Evolutionary conservation across 257 asterid genomes (phyloP), one percentile per base, ranked within the genome.

Genomic region (Solanum paucissectum): DNA sequence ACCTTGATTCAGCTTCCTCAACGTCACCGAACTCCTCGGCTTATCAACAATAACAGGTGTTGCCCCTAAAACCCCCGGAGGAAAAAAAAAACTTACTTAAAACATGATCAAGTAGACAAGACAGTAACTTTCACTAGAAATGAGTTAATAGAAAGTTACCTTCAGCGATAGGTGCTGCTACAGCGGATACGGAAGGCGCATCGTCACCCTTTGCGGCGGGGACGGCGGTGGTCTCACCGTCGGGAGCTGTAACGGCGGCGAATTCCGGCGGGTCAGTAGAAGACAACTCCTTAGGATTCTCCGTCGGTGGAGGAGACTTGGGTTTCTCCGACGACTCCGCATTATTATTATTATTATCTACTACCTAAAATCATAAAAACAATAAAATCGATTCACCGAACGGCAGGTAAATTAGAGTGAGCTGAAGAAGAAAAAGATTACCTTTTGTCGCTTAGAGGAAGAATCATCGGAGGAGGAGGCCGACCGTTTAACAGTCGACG

Each of bases 401-500:
- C 87, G 76, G 87, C 36, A 27, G 75, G 4, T 27, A 42, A 72
- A 33, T 29, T 32, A 37, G 77, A 40, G 69, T 86, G 55, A 75
- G 36, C 18, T 86, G 6, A 49, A 69, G 20, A 62, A 34, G 27
- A 5, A 27, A 32, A 25, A 10, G 82, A 72, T 91, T 91, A 92
- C 96, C 96, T 94, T 95, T 55, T 88, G 95, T 75, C 98, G 98
- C 92, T 95, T 95, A 32, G 98, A 94, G 21, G 98, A 94, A 87
- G 95, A 91, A 83, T 92, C 95, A 83, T 91, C 95, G 88, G 95
- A 89, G 90, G 96, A 92, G 58, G 96, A 94, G 73, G 96, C 92
- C 42, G 97, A 91, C 86, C 98, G 95, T 94, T 93, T 95, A 89
- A 91, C 92, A 87, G 90, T 93, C 79, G 96, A 91, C 90, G 97